Evolutionary conservation across 176 grass and related monocot genomes (phyloP).

Genomic region (Phragmites australis): DNA sequence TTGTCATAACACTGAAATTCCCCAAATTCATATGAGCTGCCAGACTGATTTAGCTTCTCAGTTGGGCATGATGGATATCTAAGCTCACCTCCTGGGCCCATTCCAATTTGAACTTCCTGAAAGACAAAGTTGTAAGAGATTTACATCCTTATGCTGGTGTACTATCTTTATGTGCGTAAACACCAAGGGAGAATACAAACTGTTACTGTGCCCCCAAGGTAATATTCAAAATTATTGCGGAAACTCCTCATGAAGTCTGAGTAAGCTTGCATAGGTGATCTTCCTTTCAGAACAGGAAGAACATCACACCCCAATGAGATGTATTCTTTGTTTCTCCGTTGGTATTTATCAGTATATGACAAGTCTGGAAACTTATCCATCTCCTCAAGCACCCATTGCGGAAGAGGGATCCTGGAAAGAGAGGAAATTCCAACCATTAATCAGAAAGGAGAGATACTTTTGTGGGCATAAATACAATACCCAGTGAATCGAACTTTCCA

Average conservation of each 20-base stretch:
- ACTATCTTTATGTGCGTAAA: conserved; percentile 15
- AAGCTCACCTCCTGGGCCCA: conserved; percentile 84
- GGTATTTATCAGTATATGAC: conserved; percentile 66
- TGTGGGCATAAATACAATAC: background rate
- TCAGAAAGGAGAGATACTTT: conserved; percentile 22
- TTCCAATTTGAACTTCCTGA: conserved; percentile 83
- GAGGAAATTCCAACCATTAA: conserved; percentile 6
- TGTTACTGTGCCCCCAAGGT: conserved; percentile 64
- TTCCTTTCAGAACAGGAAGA: conserved; percentile 66
- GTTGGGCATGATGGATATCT: conserved; percentile 71
- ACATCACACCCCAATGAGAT: conserved; percentile 76
- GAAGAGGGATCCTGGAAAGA: conserved; percentile 63
- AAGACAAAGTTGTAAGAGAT: conserved; percentile 8
- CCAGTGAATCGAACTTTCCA: background rate
- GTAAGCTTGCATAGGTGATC: conserved; percentile 78
- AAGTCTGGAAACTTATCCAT: conserved; percentile 72
- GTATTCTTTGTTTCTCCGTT: conserved; percentile 72
- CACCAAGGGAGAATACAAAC: conserved; percentile 47
- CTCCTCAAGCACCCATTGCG: conserved; percentile 71
- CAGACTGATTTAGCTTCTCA: conserved; percentile 55
- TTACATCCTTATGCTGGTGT: conserved; percentile 15
- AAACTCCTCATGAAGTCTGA: conserved; percentile 92
- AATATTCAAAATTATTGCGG: conserved; percentile 60
- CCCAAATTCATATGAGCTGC: conserved; percentile 49
- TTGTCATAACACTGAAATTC: conserved; percentile 88